phyloP scores from a whole-genome alignment of 2,329 filamentous ascomycete genomes.

The Nothomitra cinnamomea region DNA sequence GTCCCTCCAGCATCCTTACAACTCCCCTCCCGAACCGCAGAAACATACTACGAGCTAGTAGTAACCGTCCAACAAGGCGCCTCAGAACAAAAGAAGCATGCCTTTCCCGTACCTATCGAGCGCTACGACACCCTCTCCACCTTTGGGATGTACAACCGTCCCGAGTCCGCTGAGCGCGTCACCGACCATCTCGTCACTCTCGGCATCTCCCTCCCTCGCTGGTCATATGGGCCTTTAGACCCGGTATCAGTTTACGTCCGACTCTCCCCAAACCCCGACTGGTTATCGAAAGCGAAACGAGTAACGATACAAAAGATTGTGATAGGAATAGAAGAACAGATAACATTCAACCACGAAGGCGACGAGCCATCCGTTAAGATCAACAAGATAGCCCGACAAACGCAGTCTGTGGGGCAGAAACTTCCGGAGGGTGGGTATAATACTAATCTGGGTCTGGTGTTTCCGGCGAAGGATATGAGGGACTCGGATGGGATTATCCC shows the following conservation, averaged over 20 bases:
- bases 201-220: conserved; percentile 79
- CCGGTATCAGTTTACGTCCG: conserved; percentile 95
- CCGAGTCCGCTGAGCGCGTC: conserved; percentile 70
- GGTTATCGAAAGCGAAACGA: conserved; percentile 74
- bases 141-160: conserved; percentile 98
- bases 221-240: conserved; percentile 92
- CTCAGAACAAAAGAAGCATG: conserved; percentile 73
- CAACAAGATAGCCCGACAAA: conserved; percentile 72
- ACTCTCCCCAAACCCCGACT: conserved; percentile 79
- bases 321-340: conserved; percentile 87
- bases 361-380: conserved; percentile 85
- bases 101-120: conserved; percentile 77
- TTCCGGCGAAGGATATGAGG: conserved; percentile 74
- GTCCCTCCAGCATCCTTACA: conserved; percentile 88
- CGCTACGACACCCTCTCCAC: conserved; percentile 94
- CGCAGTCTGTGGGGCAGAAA: conserved; percentile 63
- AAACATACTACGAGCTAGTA: conserved; percentile 93
- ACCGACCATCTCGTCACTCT: conserved; percentile 83
- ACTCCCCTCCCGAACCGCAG: conserved; percentile 79
- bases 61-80: conserved; percentile 89
- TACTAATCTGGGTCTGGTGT: conserved; percentile 79
- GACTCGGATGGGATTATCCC: conserved; percentile 79
- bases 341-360: conserved; percentile 95
- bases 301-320: conserved; percentile 92
- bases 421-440: conserved; percentile 84